Evolutionary conservation across 2,329 filamentous ascomycete genomes (phyloP).

Genomic region (Arthrinium puccinioides): DNA sequence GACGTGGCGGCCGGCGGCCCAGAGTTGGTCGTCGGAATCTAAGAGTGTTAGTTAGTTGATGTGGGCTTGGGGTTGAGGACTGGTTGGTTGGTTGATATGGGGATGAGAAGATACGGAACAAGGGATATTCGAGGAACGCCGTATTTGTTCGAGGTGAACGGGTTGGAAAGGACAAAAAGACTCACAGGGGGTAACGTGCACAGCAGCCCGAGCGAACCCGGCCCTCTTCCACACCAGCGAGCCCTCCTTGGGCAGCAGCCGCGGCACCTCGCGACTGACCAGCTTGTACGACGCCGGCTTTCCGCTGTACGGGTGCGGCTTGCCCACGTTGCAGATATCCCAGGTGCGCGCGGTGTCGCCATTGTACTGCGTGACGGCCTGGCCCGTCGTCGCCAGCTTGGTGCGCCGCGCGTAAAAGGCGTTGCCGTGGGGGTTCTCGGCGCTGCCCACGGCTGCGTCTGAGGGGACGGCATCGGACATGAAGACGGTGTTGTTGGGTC

Average conservation of each 20-base stretch:
- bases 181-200: slow-evolving; percentile 86
- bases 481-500: slow-evolving; percentile 76
- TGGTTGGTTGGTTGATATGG: background rate
- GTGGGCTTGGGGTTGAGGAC: slow-evolving; percentile 3
- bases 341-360: slow-evolving; percentile 73
- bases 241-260: slow-evolving; percentile 70
- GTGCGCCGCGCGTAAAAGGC: slow-evolving; percentile 83
- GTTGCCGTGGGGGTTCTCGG: slow-evolving; percentile 83
- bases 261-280: slow-evolving; percentile 76
- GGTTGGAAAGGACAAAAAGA: background rate
- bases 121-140: too few relatives aligned
- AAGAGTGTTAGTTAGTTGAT: too few relatives aligned
- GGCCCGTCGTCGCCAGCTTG: slow-evolving; percentile 62
- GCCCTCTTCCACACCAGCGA: slow-evolving; percentile 85
- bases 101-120: background rate
- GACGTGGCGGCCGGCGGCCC: slow-evolving; percentile 80
- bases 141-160: background rate
- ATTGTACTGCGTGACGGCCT: slow-evolving; percentile 73
- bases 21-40: slow-evolving; percentile 76
- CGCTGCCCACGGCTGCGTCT: slow-evolving; percentile 67
- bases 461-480: slow-evolving; percentile 69
- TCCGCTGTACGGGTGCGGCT: slow-evolving; percentile 77
- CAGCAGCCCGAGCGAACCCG: slow-evolving; percentile 77
- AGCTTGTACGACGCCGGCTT: slow-evolving; percentile 86
- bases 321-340: slow-evolving; percentile 83